Base-by-base conservation (phyloP, 805 yeast genomes). In the Schizosaccharomyces lindneri region DNA sequence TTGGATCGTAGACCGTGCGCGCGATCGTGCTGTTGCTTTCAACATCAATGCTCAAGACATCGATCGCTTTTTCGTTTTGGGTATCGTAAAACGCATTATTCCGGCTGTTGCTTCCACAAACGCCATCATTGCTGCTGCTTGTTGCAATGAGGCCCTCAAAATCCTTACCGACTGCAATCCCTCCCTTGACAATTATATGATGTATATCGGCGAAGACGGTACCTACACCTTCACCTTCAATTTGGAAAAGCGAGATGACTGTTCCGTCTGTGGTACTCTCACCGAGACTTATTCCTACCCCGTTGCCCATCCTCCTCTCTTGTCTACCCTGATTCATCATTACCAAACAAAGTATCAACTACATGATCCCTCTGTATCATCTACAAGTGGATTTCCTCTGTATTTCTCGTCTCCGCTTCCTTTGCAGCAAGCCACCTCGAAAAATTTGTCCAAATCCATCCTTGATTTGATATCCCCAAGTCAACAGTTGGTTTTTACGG, bases 41-140 rank as follows among this genome's bases (percentile, higher is more conserved):
- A 77, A 78, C 1, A 90, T 90, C 59, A 63, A 65, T 0, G 89
- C 90, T 0, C 86, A 90, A 11, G 84, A 90, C 0, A 77, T 79
- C 63, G 73, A 77, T 60, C 57, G 36, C 32, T 24, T 21, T 51
- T 77, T 85, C 48, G 82, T 93, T 0, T 76, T 86, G 61, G 97
- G 97, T 0, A 94, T 90, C 43, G 86, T 87, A 61, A 90, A 90
- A 70, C 84, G 84, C 67, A 89, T 90, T 63, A 84, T 90, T 9
- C 98, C 98, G 0, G 89, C 96, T 1, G 85, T 89, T 62, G 95
- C 96, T 0, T 83, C 95, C 1, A 89, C 97, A 0, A 90, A 93
- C 70, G 95, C 97, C 1, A 78, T 90, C 27, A 80, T 90, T 41
- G 95, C 97, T 0, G 69, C 69, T 1, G 77, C 87, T 5, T 85